Base-by-base conservation (phyloP, 169 alveolate genomes). In the Ophryocystis elektroscirrha region DNA sequence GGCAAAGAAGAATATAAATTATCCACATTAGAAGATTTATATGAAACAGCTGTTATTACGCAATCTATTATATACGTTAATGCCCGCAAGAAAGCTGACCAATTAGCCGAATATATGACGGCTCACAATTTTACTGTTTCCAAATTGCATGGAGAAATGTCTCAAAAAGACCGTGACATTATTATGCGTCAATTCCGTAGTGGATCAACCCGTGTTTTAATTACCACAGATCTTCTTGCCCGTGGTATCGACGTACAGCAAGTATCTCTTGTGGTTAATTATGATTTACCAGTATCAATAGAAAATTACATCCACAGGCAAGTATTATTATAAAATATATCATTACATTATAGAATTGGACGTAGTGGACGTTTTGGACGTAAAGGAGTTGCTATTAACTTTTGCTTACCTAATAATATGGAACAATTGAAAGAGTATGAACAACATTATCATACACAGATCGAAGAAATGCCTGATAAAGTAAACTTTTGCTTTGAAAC, bases 391-490 rank as follows among this genome's bases (percentile, higher is more conserved):
- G 97, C 99, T 15, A 91, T 92, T 64, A 95, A 89, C 79, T 89
- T 92, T 59, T 97, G 91, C 35, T 83, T 89, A 5, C 80, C 80
- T 56, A 76, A 73, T 57, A 96, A 93, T 56, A 87, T 88, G 59
- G 82, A 83, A 53, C 71, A 75, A 61, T 63, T 93, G 55, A 83
- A 83, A 67, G 96, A 90, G 55, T 79, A 89, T 25, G 97, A 93
- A 65, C 84, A 78, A 67, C 89, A 87, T 76, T 93, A 87, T 85
- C 82, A 81, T 82, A 93, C 99, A 44, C 94, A 89, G 73, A 88
- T 93, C 51, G 97, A 87, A 42, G 98, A 91, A 61, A 83, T 93
- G 96, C 99, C 98, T n/a, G n/a, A n/a, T n/a, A n/a, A n/a, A n/a
- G n/a, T n/a, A n/a, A n/a, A n/a, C n/a, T n/a, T n/a, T n/a, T n/a